phyloP scores from a whole-genome alignment of 176 grass and related monocot genomes.

The Eleusine indica region DNA sequence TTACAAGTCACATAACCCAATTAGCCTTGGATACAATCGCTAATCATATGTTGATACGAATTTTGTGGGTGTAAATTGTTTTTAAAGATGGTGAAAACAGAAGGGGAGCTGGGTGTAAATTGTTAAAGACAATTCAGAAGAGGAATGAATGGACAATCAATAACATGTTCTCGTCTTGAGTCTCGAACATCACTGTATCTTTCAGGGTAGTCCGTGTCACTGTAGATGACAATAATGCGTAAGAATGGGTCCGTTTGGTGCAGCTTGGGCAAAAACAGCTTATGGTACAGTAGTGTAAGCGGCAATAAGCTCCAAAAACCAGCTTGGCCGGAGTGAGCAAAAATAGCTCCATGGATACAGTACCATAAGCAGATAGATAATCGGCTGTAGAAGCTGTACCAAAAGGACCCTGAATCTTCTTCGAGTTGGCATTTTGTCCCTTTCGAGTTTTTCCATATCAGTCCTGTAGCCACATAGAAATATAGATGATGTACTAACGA shows the following conservation, averaged over 20 bases:
- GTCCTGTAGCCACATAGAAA: not conserved
- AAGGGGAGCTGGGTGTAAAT: not conserved
- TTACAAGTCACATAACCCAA: not conserved
- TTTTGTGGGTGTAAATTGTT: not conserved
- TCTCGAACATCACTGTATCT: not conserved
- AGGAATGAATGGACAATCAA: not conserved
- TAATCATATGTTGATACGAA: not conserved
- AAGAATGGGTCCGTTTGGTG: not conserved
- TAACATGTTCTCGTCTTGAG: not conserved
- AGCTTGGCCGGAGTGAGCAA: too few relatives aligned
- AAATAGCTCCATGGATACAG: too few relatives aligned
- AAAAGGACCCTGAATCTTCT: not conserved
- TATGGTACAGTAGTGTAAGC: too few relatives aligned
- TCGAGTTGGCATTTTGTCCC: not conserved
- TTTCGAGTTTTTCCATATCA: not conserved
- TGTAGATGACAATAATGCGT: not conserved
- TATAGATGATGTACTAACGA: slow-evolving; percentile 17
- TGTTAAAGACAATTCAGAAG: not conserved
- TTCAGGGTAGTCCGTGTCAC: not conserved
- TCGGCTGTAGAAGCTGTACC: too few relatives aligned
- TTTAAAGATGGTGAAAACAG: too few relatives aligned
- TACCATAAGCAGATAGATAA: too few relatives aligned
- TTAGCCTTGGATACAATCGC: not conserved
- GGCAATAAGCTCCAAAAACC: too few relatives aligned
- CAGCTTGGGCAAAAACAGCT: too few relatives aligned